A percentile compares a stretch with the other conserved stretches of the same genome.
Evolutionary conservation across 192 early-diverging fungal species (phyloP).

Genomic region (Coemansia sp.): DNA sequence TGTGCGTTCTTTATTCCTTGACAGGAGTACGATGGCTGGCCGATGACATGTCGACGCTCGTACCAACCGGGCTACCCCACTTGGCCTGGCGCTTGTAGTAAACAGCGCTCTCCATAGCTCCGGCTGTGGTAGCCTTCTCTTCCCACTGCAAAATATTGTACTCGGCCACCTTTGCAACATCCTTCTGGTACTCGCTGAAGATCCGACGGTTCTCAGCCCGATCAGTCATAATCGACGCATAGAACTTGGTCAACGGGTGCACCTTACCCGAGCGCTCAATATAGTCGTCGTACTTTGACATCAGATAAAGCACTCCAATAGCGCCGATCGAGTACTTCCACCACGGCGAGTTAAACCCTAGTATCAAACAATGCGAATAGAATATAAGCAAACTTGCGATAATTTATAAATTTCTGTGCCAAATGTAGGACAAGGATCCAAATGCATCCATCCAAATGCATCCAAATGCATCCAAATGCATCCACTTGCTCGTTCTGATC

Average conservation of each 20-base stretch:
- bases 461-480: too few relatives aligned
- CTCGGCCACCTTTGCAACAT: conserved; percentile 37
- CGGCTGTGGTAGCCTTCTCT: conserved; percentile 12
- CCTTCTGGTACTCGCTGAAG: conserved; percentile 40
- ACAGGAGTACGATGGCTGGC: conserved; percentile 21
- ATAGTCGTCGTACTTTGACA: conserved; percentile 44
- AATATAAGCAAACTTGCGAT: too few relatives aligned
- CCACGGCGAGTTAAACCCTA: conserved; percentile 36
- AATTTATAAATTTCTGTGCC: too few relatives aligned
- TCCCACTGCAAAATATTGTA: conserved; percentile 47
- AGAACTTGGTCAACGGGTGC: conserved; percentile 46
- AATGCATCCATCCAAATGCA: too few relatives aligned
- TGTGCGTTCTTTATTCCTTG: conserved; percentile 20
- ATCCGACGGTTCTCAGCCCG: conserved; percentile 21
- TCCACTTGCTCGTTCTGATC: too few relatives aligned
- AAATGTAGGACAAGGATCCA: too few relatives aligned
- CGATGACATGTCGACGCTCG: conserved; percentile 26
- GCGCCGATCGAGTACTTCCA: conserved; percentile 44
- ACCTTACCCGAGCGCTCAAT: conserved; percentile 40
- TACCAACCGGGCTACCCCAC: conserved; percentile 41
- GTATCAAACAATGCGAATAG: too few relatives aligned
- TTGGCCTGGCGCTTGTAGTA: conserved; percentile 38
- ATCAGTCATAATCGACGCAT: conserved; percentile 40
- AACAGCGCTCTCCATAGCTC: conserved; percentile 8
- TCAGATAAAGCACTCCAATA: conserved; percentile 27